Percentiles rank a stretch among this genome's conserved stretches.
Evolutionary conservation across 2,329 filamentous ascomycete species (phyloP).

Genomic region (Dryadomyces quercus-mongolicae): DNA sequence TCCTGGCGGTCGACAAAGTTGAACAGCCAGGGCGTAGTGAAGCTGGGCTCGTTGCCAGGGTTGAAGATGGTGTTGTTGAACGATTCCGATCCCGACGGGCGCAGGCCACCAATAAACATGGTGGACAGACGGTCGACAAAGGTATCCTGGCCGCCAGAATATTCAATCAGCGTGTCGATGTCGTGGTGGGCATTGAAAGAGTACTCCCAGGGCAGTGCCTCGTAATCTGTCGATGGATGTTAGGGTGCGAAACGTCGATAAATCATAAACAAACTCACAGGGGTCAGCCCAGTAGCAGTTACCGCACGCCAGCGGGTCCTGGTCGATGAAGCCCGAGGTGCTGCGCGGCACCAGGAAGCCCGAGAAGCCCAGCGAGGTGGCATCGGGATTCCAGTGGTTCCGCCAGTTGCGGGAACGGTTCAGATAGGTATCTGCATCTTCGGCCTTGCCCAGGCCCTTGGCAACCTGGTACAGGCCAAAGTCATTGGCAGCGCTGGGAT

Average conservation of each 20-base stretch:
- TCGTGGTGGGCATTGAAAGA: conserved; percentile 60
- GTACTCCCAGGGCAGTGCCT: conserved; percentile 53
- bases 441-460: conserved; percentile 31
- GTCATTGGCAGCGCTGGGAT: conserved; percentile 37
- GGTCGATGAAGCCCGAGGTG: conserved; percentile 23
- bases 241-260: too few relatives aligned
- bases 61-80: conserved; percentile 35
- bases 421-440: conserved; percentile 46
- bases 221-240: conserved; percentile 27
- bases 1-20: conserved; percentile 54
- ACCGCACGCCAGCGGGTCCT: conserved; percentile 43
- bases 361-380: conserved; percentile 44
- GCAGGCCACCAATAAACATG: conserved; percentile 41
- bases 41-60: conserved; percentile 52
- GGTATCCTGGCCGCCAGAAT: conserved; percentile 30
- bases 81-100: conserved; percentile 23
- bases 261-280: not conserved
- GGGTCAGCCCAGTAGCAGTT: conserved; percentile 54
- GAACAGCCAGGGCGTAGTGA: conserved; percentile 57
- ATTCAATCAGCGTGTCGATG: conserved; percentile 37
- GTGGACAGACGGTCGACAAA: conserved; percentile 49
- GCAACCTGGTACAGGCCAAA: conserved; percentile 57
- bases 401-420: conserved; percentile 55
- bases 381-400: conserved; percentile 55
- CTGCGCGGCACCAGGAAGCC: conserved; percentile 56